phyloP scores from a whole-genome alignment of 176 grass and related monocot genomes.

The Aegilops bicornis region DNA sequence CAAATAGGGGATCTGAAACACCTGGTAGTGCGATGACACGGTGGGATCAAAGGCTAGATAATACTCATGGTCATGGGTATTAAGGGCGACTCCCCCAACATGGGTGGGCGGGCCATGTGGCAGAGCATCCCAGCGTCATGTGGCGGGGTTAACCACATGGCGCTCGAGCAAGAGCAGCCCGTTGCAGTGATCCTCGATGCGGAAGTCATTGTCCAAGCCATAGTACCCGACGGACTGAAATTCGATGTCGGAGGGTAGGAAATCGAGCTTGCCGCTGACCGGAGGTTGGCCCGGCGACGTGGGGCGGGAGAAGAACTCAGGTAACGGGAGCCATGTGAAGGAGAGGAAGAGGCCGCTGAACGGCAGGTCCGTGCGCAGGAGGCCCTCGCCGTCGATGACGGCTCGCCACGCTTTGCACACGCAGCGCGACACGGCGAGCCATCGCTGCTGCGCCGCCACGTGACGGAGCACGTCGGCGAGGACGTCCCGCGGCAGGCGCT shows the following conservation, averaged over 20 bases:
- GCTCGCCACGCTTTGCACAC: neutral
- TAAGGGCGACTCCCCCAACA: neutral
- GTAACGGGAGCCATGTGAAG: neutral
- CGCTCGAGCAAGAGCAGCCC: neutral
- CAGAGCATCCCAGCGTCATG: neutral
- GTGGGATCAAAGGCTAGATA: neutral
- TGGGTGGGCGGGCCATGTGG: neutral
- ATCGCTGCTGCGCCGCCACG: neutral
- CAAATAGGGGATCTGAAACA: neutral
- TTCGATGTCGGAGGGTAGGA: no score
- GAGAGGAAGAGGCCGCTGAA: neutral
- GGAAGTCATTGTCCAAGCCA: no score
- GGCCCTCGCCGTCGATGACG: neutral
- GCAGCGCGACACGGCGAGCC: neutral
- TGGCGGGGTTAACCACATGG: neutral
- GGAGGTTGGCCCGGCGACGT: neutral
- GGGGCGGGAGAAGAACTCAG: neutral
- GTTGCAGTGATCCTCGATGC: neutral
- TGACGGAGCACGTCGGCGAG: neutral
- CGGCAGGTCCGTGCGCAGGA: neutral
- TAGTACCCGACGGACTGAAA: no score
- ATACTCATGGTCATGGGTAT: neutral
- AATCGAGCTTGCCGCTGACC: neutral
- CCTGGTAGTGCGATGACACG: neutral
- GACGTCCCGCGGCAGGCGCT: neutral